phyloP scores from a whole-genome alignment of 1,139 yeast genomes.

The Pichia sp. region DNA sequence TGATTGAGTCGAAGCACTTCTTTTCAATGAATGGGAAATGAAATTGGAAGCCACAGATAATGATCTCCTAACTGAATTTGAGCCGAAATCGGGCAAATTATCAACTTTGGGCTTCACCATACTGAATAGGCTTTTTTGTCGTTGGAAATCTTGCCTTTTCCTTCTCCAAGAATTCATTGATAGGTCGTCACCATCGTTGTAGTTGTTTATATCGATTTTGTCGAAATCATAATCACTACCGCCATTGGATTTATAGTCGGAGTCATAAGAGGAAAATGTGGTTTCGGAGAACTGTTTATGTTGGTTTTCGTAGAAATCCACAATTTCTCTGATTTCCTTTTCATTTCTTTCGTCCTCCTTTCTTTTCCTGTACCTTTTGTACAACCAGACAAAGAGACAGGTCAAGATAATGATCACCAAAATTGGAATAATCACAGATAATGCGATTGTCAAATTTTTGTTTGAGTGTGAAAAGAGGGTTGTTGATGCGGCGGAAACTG shows the following conservation, averaged over 20 bases:
- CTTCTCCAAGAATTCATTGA: slow-evolving; percentile 50
- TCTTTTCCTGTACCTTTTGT: slow-evolving; percentile 25
- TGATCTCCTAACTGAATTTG: slow-evolving; percentile 23
- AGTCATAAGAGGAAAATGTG: slow-evolving; percentile 24
- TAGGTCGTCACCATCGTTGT: slow-evolving; percentile 38
- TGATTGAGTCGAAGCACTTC: slow-evolving; percentile 29
- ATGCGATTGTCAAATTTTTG: slow-evolving; percentile 27
- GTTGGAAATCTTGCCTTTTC: slow-evolving; percentile 47
- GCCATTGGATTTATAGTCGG: slow-evolving; percentile 17
- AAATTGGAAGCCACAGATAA: slow-evolving; percentile 26
- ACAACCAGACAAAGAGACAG: slow-evolving; percentile 21
- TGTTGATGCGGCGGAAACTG: neutral
- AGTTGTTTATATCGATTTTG: slow-evolving; percentile 23
- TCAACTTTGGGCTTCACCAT: slow-evolving; percentile 1
- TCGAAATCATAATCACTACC: slow-evolving; percentile 17
- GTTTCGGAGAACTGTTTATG: slow-evolving; percentile 19
- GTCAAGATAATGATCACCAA: slow-evolving; percentile 25
- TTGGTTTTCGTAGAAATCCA: slow-evolving; percentile 30
- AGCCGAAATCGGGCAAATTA: neutral
- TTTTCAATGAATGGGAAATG: slow-evolving; percentile 23
- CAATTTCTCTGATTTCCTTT: slow-evolving; percentile 28
- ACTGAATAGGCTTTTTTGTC: slow-evolving; percentile 3
- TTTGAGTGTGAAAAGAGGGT: slow-evolving; percentile 16
- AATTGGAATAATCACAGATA: slow-evolving; percentile 31
- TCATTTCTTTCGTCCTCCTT: slow-evolving; percentile 29